phyloP scores from a whole-genome alignment of 352 stramenopile genomes.

The Globisporangium polare region DNA sequence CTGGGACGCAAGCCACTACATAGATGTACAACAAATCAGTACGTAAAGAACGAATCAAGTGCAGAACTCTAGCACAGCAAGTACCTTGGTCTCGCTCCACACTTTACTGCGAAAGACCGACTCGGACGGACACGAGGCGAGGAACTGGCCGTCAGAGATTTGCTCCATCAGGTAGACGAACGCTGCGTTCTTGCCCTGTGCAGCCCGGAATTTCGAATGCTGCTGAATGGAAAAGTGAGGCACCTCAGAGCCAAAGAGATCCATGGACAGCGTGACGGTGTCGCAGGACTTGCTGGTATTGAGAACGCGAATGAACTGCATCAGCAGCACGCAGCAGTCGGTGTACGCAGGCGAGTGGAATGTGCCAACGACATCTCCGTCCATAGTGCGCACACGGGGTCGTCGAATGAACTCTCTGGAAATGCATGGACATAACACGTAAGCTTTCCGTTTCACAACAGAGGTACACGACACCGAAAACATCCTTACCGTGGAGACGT shows the following conservation, averaged over 20 bases:
- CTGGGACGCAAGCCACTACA: slow-evolving; percentile 55
- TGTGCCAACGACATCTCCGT: slow-evolving; percentile 46
- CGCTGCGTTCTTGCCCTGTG: neutral
- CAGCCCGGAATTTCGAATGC: neutral
- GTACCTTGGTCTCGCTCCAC: slow-evolving; percentile 51
- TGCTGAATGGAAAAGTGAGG: neutral
- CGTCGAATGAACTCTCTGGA: slow-evolving; percentile 63
- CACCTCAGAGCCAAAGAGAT: slow-evolving; percentile 24
- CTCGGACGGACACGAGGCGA: slow-evolving; percentile 34
- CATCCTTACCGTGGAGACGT: neutral
- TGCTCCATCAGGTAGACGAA: slow-evolving; percentile 47
- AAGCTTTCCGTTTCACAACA: neutral
- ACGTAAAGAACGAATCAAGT: neutral
- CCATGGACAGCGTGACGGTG: slow-evolving; percentile 47
- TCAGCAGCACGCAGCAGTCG: slow-evolving; percentile 29
- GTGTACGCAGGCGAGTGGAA: slow-evolving; percentile 54
- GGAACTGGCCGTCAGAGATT: slow-evolving; percentile 53
- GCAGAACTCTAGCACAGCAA: too few species aligned
- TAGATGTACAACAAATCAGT: neutral
- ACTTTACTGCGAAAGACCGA: slow-evolving; percentile 25
- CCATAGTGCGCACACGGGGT: slow-evolving; percentile 34
- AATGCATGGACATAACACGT: too few species aligned
- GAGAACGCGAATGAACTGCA: slow-evolving; percentile 38
- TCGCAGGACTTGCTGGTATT: slow-evolving; percentile 74
- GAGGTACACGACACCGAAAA: neutral